Percentiles rank a stretch among this genome's conserved stretches.
phyloP scores from a whole-genome alignment of 352 stramenopile species.

The Phytophthora boehmeriae region DNA sequence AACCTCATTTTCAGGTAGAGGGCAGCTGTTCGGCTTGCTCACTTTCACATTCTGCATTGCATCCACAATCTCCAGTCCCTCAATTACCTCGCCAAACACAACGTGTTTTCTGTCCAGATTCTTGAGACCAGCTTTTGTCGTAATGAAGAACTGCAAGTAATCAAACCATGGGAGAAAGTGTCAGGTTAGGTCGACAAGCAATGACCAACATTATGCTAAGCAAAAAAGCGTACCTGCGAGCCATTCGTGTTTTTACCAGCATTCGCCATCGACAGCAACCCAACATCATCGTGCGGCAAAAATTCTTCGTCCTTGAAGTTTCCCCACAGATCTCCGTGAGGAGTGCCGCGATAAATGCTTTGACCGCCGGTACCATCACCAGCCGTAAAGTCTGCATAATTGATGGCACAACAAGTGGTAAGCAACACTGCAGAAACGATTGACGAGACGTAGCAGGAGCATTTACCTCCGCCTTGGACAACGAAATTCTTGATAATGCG shows the following conservation, averaged over 20 bases:
- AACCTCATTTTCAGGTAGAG: conserved; percentile 63
- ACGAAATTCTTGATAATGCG: conserved; percentile 94
- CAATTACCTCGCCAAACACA: conserved; percentile 95
- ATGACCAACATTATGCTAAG: not conserved
- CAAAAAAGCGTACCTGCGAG: conserved; percentile 54
- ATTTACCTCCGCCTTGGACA: conserved; percentile 80
- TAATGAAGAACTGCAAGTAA: conserved; percentile 76
- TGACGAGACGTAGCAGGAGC: not conserved
- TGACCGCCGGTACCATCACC: conserved; percentile 78
- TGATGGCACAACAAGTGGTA: conserved; percentile 2
- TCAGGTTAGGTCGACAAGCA: not conserved
- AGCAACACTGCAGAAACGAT: not conserved
- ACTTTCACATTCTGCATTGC: conserved; percentile 72
- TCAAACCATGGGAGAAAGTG: conserved; percentile 1
- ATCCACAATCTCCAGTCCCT: conserved; percentile 77
- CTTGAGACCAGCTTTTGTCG: conserved; percentile 60
- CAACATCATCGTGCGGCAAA: conserved; percentile 69
- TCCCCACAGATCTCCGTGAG: conserved; percentile 74
- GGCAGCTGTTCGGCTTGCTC: conserved; percentile 49
- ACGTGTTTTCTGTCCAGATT: conserved; percentile 95
- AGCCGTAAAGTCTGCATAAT: conserved; percentile 53
- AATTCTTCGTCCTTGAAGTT: conserved; percentile 89
- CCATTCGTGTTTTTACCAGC: conserved; percentile 75
- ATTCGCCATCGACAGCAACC: conserved; percentile 86
- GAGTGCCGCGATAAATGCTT: conserved; percentile 78